phyloP scores from a whole-genome alignment of 768 basidiomycete genomes.

The Strobilomyces dryophilus region DNA sequence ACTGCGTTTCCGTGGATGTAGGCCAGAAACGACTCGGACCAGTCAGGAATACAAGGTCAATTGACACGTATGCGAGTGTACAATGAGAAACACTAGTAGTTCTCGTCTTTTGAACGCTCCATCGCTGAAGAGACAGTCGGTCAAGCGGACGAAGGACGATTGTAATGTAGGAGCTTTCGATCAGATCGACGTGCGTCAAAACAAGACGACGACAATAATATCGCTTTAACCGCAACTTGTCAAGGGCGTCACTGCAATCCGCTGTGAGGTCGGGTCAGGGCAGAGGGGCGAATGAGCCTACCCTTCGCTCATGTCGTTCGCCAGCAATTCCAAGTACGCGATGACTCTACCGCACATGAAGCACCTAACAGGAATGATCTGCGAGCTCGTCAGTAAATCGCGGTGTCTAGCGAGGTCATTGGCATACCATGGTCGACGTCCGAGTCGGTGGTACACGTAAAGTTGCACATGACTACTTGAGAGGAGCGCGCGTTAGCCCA shows the following conservation, averaged over 20 bases:
- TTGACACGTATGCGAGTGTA: background rate
- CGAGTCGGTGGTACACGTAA: background rate
- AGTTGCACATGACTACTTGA: too few relatives aligned
- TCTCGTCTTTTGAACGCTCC: conserved; percentile 32
- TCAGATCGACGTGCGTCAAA: conserved; percentile 94
- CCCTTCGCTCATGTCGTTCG: conserved; percentile 86
- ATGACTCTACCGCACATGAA: conserved; percentile 98
- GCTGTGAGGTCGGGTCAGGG: background rate
- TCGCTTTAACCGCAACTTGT: conserved; percentile 82
- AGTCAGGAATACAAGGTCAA: background rate
- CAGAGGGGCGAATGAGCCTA: conserved; percentile 35
- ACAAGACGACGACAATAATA: conserved; percentile 99
- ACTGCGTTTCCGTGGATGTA: background rate
- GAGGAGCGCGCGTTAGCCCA: too few relatives aligned
- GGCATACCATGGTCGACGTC: conserved; percentile 26
- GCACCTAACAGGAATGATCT: conserved; percentile 97
- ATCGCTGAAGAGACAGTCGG: conserved; percentile 18
- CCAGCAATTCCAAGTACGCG: conserved; percentile 76
- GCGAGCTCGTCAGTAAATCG: background rate
- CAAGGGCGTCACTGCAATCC: conserved; percentile 74
- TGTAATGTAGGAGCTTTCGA: conserved; percentile 97
- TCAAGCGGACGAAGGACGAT: conserved; percentile 48
- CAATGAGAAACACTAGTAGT: conserved; percentile 2
- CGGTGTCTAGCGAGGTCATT: background rate
- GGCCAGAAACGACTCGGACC: background rate